Percentiles rank a stretch among this genome's conserved stretches.
Evolutionary conservation across 2,329 filamentous ascomycete genomes (phyloP).

Genomic region (Neopestalotiopsis sp.): DNA sequence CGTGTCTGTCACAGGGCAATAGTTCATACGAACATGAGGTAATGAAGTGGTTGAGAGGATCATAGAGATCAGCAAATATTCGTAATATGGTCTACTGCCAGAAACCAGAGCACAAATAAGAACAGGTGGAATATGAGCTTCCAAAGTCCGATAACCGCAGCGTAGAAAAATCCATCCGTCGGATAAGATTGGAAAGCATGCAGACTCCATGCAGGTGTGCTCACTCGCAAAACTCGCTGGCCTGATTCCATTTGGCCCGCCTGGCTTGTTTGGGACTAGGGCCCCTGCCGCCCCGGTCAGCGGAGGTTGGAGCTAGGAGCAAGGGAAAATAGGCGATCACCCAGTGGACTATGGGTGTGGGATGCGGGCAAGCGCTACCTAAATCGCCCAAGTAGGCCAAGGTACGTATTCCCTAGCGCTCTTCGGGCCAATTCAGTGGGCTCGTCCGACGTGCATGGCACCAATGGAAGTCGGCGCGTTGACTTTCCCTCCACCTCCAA

Average conservation of each 20-base stretch:
- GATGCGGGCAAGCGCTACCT: not conserved
- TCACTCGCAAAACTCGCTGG: too few relatives aligned
- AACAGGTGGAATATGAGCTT: not conserved
- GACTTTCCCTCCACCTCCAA: conserved; percentile 8
- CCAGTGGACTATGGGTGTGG: not conserved
- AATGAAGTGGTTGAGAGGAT: not conserved
- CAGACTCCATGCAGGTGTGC: not conserved
- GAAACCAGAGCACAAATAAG: not conserved
- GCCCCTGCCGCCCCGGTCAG: not conserved
- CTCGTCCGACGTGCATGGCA: too few relatives aligned
- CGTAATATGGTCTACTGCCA: not conserved
- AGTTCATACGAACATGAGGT: not conserved
- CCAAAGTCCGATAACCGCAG: conserved; percentile 15
- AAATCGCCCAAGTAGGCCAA: not conserved
- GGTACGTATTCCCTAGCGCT: not conserved
- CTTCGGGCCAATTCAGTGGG: too few relatives aligned
- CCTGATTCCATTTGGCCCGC: too few relatives aligned
- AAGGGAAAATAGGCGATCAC: not conserved
- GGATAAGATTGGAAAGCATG: not conserved
- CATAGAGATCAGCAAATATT: not conserved
- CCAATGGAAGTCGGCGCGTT: not conserved
- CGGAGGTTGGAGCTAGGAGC: conserved; percentile 1
- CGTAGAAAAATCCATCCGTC: not conserved
- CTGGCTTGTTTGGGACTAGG: not conserved
- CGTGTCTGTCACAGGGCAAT: not conserved